phyloP scores from a whole-genome alignment of 129 eudicot species.

The Centaurea solstitialis region DNA sequence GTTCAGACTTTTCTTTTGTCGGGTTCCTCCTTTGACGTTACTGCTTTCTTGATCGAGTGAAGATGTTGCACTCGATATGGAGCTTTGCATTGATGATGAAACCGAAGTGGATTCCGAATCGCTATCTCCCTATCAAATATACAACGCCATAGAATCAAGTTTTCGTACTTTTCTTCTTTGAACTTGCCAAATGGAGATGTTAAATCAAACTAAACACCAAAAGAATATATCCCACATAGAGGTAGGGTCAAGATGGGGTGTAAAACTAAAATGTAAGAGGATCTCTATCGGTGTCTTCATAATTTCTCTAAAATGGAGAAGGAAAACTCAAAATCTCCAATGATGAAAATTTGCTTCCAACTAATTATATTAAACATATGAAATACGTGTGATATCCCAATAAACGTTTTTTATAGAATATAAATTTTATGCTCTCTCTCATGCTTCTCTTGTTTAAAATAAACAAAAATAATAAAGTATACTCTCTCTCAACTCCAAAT shows the following conservation, averaged over 20 bases:
- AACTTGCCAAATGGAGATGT: neutral
- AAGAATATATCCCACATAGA: neutral
- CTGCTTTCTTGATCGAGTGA: slow-evolving; percentile 25
- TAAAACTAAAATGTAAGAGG: neutral
- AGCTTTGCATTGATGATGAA: slow-evolving; percentile 51
- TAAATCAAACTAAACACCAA: neutral
- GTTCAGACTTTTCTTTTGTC: slow-evolving; percentile 27
- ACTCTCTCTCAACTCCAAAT: neutral
- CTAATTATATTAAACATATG: neutral
- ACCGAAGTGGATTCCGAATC: slow-evolving; percentile 55
- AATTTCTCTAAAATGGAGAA: too few relatives aligned
- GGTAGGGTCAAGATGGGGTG: neutral
- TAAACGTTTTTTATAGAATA: neutral
- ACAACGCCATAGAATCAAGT: slow-evolving; percentile 6
- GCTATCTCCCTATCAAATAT: slow-evolving; percentile 49
- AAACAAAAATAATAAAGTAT: neutral
- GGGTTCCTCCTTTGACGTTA: slow-evolving; percentile 25
- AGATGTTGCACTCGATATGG: slow-evolving; percentile 28
- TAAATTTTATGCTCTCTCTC: neutral
- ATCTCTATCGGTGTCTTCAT: neutral
- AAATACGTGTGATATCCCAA: neutral
- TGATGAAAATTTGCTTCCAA: neutral
- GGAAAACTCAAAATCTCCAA: neutral
- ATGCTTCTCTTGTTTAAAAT: neutral
- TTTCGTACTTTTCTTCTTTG: slow-evolving; percentile 8